phyloP scores from a whole-genome alignment of 495 filamentous ascomycete species.

The Penicillium goetzii region DNA sequence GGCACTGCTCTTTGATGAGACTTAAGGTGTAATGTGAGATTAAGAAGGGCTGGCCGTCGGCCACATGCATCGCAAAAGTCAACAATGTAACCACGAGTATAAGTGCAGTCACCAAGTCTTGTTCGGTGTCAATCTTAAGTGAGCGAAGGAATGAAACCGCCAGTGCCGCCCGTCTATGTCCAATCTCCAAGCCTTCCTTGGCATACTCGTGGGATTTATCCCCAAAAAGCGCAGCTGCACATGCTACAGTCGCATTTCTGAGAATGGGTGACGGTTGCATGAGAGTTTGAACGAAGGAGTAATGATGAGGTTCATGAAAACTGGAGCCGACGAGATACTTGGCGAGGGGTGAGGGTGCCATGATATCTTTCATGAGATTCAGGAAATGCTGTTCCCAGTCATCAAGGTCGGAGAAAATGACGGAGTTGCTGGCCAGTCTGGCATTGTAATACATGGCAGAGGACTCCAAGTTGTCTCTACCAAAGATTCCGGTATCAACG shows the following conservation, averaged over 20 bases:
- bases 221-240: slow-evolving; percentile 24
- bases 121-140: slow-evolving; percentile 10
- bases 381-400: slow-evolving; percentile 26
- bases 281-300: slow-evolving; percentile 21
- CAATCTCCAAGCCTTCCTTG: slow-evolving; percentile 15
- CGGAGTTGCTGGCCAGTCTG: slow-evolving; percentile 18
- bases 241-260: slow-evolving; percentile 24
- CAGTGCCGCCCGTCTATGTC: slow-evolving; percentile 21
- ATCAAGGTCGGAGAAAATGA: slow-evolving; percentile 19
- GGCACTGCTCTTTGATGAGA: slow-evolving; percentile 19
- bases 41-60: slow-evolving; percentile 22
- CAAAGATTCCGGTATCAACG: not conserved
- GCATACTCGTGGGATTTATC: slow-evolving; percentile 17
- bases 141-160: slow-evolving; percentile 25
- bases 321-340: slow-evolving; percentile 25
- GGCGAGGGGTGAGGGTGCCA: slow-evolving; percentile 20
- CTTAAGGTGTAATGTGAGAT: slow-evolving; percentile 25
- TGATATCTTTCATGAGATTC: slow-evolving; percentile 25
- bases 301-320: slow-evolving; percentile 23
- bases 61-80: slow-evolving; percentile 31
- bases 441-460: not conserved
- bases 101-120: slow-evolving; percentile 19
- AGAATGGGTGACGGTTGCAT: slow-evolving; percentile 15
- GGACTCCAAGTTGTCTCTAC: not conserved
- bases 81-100: slow-evolving; percentile 25